phyloP scores from a whole-genome alignment of 2,329 filamentous ascomycete species.

The Trichoderma aggressivum region DNA sequence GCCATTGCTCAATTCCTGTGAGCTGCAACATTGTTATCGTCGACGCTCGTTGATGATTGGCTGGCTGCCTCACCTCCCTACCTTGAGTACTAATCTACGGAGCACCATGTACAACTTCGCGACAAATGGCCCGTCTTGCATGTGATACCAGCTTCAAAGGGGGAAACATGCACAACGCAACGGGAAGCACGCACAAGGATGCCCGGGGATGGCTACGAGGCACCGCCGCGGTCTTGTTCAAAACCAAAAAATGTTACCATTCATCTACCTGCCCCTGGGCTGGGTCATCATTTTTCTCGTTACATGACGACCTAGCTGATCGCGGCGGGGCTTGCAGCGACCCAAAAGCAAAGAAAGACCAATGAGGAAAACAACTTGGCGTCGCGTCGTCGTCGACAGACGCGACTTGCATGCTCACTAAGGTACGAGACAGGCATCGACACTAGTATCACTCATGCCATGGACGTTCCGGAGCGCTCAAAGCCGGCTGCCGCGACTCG shows the following conservation, averaged over 20 bases:
- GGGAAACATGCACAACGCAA: background rate
- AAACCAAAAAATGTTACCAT: background rate
- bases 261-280: slow-evolving; percentile 7
- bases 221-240: background rate
- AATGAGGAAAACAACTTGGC: slow-evolving; percentile 14
- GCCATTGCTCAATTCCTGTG: background rate
- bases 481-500: slow-evolving; percentile 12
- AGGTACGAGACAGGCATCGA: slow-evolving; percentile 2
- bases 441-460: background rate
- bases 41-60: slow-evolving; percentile 3
- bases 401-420: slow-evolving; percentile 16
- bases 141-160: background rate
- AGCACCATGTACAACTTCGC: background rate
- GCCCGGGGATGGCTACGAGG: background rate
- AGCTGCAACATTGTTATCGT: slow-evolving; percentile 2
- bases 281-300: slow-evolving; percentile 2
- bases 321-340: slow-evolving; percentile 9
- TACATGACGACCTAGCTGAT: slow-evolving; percentile 14
- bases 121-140: background rate
- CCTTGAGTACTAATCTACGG: background rate
- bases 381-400: slow-evolving; percentile 11
- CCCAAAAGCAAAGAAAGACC: slow-evolving; percentile 10
- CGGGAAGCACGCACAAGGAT: background rate
- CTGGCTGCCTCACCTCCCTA: background rate
- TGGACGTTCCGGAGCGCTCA: background rate